A percentile compares a stretch with the other conserved stretches of the same genome.
Evolutionary conservation across 306 rosid species (phyloP).

Genomic region (Erythrophleum fordii): DNA sequence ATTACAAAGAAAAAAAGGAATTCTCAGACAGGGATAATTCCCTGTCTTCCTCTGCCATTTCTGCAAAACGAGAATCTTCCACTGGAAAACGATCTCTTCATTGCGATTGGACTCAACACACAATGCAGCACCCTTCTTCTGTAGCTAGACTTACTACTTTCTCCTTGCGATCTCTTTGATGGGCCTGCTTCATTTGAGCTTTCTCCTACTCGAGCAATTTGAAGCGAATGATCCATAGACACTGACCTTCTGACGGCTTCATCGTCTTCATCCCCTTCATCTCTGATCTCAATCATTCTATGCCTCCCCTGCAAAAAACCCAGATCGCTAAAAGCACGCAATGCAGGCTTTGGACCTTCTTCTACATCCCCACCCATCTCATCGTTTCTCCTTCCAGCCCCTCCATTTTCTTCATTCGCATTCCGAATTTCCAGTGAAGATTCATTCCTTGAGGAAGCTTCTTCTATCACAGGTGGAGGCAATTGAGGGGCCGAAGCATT

Average conservation of each 20-base stretch:
- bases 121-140: constrained; percentile 59
- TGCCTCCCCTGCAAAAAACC: constrained; percentile 68
- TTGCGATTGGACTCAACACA: constrained; percentile 70
- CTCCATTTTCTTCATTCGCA: constrained; percentile 41
- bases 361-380: constrained; percentile 36
- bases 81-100: constrained; percentile 92
- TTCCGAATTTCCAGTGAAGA: constrained; percentile 37
- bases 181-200: constrained; percentile 51
- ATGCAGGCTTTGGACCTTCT: constrained; percentile 53
- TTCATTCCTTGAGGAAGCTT: constrained; percentile 44
- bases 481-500: constrained; percentile 42
- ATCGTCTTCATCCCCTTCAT: constrained; percentile 49
- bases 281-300: constrained; percentile 64
- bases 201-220: constrained; percentile 48
- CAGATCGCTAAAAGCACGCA: constrained; percentile 66
- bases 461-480: constrained; percentile 26
- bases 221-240: constrained; percentile 78
- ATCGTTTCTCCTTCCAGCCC: constrained; percentile 23
- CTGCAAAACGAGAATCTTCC: constrained; percentile 69
- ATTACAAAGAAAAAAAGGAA: background rate
- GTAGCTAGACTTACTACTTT: constrained; percentile 50
- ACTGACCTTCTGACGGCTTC: constrained; percentile 66
- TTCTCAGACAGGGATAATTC: constrained; percentile 57
- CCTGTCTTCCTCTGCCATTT: constrained; percentile 63
- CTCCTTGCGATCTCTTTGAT: constrained; percentile 62